A percentile compares a stretch with the other conserved stretches of the same genome.
These are phyloP conservation scores for Kazachstania bromeliacearum DNA, from an alignment of 805 yeast species.

Conservation along the genomic window DNA sequence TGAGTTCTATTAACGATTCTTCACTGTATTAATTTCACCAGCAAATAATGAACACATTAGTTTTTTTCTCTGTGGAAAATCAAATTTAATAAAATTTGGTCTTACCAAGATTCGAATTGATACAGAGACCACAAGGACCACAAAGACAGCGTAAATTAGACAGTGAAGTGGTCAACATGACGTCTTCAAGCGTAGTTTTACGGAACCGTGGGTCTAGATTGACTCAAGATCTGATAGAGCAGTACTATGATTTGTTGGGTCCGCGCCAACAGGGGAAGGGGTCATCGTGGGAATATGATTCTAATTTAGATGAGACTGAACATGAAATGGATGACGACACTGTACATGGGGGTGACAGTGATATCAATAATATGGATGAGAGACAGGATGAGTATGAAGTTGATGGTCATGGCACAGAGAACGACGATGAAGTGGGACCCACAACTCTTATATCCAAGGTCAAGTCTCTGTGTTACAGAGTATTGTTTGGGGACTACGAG, in stretches of 20 bases:
- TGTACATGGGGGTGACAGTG: background rate
- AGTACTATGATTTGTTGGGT: conserved; percentile 10
- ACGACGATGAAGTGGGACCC: conserved; percentile 2
- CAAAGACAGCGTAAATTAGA: no score
- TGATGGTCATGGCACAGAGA: background rate
- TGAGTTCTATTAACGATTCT: no score
- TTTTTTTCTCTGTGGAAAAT: no score
- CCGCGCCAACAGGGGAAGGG: background rate
- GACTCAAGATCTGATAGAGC: conserved; percentile 16
- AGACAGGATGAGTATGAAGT: conserved; percentile 6
- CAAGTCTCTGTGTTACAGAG: conserved; percentile 10
- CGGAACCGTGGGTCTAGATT: no score
- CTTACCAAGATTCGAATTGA: background rate
- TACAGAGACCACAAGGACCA: no score
- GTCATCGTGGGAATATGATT: no score
- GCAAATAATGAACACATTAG: no score
- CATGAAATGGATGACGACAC: conserved; percentile 1
- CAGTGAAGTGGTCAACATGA: no score
- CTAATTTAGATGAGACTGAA: conserved; percentile 1
- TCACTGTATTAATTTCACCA: no score
- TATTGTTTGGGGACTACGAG: conserved; percentile 20
- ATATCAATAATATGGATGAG: background rate
- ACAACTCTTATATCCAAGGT: conserved; percentile 5
- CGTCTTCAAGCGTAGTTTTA: no score
- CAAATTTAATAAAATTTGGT: background rate